phyloP scores from a whole-genome alignment of 2,329 filamentous ascomycete species.

The Aspergillus brunneoviolaceus region DNA sequence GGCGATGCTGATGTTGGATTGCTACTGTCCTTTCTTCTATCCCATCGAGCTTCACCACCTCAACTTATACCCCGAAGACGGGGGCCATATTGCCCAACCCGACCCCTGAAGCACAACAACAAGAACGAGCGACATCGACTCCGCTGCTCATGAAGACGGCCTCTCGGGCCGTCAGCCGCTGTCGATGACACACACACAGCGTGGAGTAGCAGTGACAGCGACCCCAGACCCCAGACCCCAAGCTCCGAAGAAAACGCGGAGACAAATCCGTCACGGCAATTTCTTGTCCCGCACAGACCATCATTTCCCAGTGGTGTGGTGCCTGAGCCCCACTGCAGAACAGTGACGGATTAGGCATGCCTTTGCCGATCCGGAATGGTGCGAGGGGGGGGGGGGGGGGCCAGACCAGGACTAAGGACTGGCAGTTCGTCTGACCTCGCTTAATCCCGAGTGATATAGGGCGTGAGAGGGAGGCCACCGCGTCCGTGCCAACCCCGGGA shows the following conservation, averaged over 20 bases:
- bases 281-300: background rate
- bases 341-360: background rate
- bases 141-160: background rate
- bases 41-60: background rate
- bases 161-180: slow-evolving; percentile 8
- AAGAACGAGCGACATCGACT: background rate
- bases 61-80: background rate
- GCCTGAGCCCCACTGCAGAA: background rate
- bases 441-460: background rate
- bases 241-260: slow-evolving; percentile 1
- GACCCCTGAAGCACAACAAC: background rate
- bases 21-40: background rate
- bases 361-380: slow-evolving; percentile 1
- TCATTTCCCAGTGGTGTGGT: background rate
- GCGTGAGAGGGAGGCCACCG: background rate
- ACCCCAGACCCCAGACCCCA: background rate
- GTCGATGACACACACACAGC: background rate
- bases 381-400: background rate
- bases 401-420: background rate
- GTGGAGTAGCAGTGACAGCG: background rate
- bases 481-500: background rate
- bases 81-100: background rate
- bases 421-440: background rate
- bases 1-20: background rate
- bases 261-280: slow-evolving; percentile 14